These are phyloP conservation scores for Pleoardoris graminearum DNA, from an alignment of 2,329 filamentous ascomycete genomes.

Conservation along the genomic window DNA sequence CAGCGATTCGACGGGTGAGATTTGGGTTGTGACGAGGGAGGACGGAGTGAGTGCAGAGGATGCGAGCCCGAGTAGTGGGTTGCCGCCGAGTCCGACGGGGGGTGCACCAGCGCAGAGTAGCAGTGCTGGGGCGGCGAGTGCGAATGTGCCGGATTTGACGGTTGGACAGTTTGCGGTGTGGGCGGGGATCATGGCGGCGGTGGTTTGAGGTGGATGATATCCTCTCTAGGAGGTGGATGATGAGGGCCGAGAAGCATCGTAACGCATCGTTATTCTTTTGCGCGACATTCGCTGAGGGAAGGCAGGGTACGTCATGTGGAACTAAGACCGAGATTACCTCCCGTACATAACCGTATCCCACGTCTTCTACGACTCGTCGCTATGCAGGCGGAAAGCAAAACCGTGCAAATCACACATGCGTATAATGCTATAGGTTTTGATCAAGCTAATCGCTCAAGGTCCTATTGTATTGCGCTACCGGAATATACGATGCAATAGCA, in stretches of 20 bases:
- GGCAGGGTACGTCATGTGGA: neutral
- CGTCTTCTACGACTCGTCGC: too few relatives aligned
- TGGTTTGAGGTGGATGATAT: slow-evolving; percentile 4
- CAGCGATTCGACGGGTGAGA: slow-evolving; percentile 66
- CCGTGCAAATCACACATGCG: too few relatives aligned
- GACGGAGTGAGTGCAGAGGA: slow-evolving; percentile 37
- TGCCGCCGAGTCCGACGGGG: slow-evolving; percentile 12
- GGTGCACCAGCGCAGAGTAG: neutral
- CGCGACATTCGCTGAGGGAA: neutral
- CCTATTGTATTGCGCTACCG: neutral
- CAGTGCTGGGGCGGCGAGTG: neutral
- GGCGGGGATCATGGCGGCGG: slow-evolving; percentile 16
- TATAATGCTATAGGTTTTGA: too few relatives aligned
- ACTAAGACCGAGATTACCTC: neutral
- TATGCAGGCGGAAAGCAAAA: too few relatives aligned
- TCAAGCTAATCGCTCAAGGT: too few relatives aligned
- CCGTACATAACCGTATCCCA: too few relatives aligned
- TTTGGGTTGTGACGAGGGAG: slow-evolving; percentile 56
- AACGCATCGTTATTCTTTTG: neutral
- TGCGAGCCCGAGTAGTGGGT: slow-evolving; percentile 22
- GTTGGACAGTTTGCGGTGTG: slow-evolving; percentile 8
- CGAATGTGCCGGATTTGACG: neutral
- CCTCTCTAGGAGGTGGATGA: too few relatives aligned
- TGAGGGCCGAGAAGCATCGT: neutral
- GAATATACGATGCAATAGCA: neutral